These are phyloP conservation scores for Aurantiochytrium sp. DNA, from an alignment of 108 stramenopile species.

Conservation along the genomic window DNA sequence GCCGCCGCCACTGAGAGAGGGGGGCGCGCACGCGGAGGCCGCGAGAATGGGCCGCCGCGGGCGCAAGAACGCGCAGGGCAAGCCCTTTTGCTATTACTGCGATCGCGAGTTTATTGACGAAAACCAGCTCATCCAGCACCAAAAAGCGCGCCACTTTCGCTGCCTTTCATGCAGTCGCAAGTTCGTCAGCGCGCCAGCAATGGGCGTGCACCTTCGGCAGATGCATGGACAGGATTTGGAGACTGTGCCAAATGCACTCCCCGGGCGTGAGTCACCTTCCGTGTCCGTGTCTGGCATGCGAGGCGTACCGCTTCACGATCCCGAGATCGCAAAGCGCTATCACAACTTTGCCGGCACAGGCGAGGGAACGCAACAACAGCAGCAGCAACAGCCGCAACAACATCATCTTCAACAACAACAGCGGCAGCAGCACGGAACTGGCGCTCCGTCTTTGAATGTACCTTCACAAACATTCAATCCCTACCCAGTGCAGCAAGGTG, in stretches of 20 bases:
- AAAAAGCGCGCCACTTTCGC: conserved; percentile 8
- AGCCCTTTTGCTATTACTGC: conserved; percentile 19
- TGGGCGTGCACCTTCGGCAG: conserved; percentile 1
- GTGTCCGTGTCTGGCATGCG: neutral
- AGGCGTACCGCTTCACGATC: neutral
- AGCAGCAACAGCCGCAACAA: neutral
- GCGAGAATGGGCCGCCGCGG: conserved; percentile 5
- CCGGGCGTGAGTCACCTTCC: neutral
- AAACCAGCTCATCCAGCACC: conserved; percentile 18
- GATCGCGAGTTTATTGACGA: conserved; percentile 7
- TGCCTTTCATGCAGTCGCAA: neutral
- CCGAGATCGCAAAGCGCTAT: neutral
- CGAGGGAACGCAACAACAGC: neutral
- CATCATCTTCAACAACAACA: neutral
- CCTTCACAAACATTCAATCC: neutral
- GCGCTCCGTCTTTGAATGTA: neutral
- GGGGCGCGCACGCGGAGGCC: neutral
- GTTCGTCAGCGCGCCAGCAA: neutral
- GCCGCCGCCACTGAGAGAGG: neutral
- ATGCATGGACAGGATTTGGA: neutral
- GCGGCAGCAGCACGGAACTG: neutral
- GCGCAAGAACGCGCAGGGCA: neutral
- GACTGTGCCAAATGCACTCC: neutral
- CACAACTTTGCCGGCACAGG: neutral
- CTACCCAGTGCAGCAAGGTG: neutral